These are phyloP conservation scores for Ascochyta pisi DNA, from an alignment of 2,329 filamentous ascomycete species.

Conservation along the genomic window DNA sequence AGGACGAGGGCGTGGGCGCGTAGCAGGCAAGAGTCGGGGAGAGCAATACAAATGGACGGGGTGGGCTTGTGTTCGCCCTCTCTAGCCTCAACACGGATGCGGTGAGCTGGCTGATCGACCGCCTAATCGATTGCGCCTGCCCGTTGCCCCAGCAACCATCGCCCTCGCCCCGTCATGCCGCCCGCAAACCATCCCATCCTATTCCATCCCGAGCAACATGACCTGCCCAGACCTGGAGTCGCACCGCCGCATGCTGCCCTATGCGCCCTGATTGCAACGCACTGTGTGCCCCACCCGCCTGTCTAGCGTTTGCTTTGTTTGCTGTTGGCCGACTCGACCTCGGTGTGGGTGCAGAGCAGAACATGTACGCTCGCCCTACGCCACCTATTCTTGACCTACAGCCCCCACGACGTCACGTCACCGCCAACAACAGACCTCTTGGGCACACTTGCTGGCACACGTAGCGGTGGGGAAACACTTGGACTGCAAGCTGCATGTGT, in stretches of 20 bases:
- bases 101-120: constrained; percentile 17
- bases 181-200: constrained; percentile 13
- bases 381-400: constrained; percentile 7
- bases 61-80: constrained; percentile 5
- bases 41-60: constrained; percentile 2
- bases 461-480: not conserved
- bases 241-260: constrained; percentile 13
- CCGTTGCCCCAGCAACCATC: constrained; percentile 22
- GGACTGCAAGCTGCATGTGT: not conserved
- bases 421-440: not conserved
- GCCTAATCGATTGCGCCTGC: constrained; percentile 11
- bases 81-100: constrained; percentile 27
- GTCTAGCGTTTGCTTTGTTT: constrained; percentile 1
- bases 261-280: constrained; percentile 7
- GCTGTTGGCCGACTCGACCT: not conserved
- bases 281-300: constrained; percentile 8
- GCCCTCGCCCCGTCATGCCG: constrained; percentile 13
- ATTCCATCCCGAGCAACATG: constrained; percentile 7
- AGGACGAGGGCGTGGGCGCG: constrained; percentile 17
- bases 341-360: not conserved
- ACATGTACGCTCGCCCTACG: constrained; percentile 7
- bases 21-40: constrained; percentile 7
- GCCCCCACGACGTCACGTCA: constrained; percentile 10
- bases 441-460: not conserved
- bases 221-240: not conserved